Conservation (phyloP, 768 basidiomycete species). For the Saitozyma sp. region DNA sequence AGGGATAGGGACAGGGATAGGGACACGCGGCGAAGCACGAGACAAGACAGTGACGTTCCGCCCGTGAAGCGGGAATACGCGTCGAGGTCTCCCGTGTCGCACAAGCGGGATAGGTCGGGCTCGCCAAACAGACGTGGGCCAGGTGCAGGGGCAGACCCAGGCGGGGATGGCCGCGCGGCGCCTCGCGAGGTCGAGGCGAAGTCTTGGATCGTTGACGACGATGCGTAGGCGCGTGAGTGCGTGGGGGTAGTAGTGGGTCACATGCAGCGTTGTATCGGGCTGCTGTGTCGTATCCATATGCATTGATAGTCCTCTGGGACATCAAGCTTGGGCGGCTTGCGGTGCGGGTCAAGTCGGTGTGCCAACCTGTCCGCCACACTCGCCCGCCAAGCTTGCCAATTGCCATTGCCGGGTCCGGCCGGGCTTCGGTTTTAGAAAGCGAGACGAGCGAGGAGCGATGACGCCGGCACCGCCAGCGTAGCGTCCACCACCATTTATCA, state of each 20-base stretch:
- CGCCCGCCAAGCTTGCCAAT: no score
- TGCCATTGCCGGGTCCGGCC: no score
- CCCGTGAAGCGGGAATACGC: conserved; percentile 1
- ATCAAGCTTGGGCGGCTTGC: background rate
- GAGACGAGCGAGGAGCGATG: no score
- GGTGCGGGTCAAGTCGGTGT: background rate
- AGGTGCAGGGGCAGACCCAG: no score
- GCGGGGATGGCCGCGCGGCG: no score
- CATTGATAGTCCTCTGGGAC: no score
- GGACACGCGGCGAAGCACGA: conserved; percentile 2
- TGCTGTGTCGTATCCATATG: no score
- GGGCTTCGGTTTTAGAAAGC: no score
- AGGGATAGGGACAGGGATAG: conserved; percentile 8
- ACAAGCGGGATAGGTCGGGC: conserved; percentile 3
- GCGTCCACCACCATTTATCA: no score
- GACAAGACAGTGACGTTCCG: background rate
- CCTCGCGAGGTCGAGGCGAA: background rate
- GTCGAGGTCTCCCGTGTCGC: conserved; percentile 6
- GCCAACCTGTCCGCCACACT: no score
- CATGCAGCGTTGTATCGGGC: no score
- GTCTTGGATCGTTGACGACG: background rate
- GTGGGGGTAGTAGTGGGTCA: background rate
- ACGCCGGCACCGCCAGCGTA: no score
- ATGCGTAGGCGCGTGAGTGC: background rate
- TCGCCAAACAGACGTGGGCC: conserved; percentile 3